Evolutionary conservation across 805 yeast species (phyloP).

Genomic region (Suhomyces tanzawaensis): DNA sequence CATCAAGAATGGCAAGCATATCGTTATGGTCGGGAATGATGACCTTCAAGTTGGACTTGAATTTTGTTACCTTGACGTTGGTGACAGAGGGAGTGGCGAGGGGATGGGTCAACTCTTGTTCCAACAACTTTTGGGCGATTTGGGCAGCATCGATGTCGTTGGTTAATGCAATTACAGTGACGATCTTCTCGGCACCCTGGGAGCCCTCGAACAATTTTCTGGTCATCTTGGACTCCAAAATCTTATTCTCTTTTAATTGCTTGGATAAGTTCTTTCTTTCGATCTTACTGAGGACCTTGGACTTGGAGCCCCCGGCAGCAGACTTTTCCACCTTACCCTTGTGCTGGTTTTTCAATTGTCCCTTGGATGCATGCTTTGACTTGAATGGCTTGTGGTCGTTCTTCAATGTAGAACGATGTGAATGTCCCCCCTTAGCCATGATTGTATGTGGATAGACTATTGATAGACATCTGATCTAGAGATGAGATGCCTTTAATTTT

Average conservation of each 20-base stretch:
- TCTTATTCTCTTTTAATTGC: conserved; percentile 75
- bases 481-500: conserved; percentile 12
- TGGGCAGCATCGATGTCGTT: conserved; percentile 59
- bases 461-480: not conserved
- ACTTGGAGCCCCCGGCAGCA: conserved; percentile 26
- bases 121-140: conserved; percentile 53
- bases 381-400: conserved; percentile 88
- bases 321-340: conserved; percentile 88
- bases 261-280: conserved; percentile 77
- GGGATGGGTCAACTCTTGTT: conserved; percentile 27
- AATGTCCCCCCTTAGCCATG: conserved; percentile 64
- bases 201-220: conserved; percentile 77
- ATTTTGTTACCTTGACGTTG: conserved; percentile 55
- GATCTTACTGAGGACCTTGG: conserved; percentile 41
- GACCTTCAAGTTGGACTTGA: conserved; percentile 72
- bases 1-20: conserved; percentile 72
- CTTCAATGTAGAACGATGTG: conserved; percentile 82
- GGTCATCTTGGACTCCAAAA: conserved; percentile 53
- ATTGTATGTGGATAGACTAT: not conserved
- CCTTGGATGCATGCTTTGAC: conserved; percentile 86
- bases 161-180: conserved; percentile 79
- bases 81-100: conserved; percentile 49
- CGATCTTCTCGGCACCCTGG: conserved; percentile 77
- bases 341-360: conserved; percentile 72
- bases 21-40: conserved; percentile 68